These are phyloP conservation scores for Serendipita sp. DNA, from an alignment of 1,284 basidiomycete species.

Conservation along the genomic window DNA sequence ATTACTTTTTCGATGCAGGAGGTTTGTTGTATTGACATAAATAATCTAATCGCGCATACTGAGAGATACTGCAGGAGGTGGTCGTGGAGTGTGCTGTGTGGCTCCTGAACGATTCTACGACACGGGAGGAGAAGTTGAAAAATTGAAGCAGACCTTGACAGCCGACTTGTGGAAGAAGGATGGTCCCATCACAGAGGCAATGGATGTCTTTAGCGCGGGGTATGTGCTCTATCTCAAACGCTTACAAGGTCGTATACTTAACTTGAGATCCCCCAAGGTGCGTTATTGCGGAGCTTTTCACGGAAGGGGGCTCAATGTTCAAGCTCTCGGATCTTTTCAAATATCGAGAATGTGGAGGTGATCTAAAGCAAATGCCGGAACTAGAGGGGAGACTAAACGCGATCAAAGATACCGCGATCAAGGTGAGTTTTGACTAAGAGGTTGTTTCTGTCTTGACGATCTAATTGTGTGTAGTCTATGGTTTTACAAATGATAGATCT, in stretches of 20 bases:
- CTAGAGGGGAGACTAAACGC: conserved; percentile 60
- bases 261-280: conserved; percentile 29
- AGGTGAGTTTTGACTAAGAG: conserved; percentile 36
- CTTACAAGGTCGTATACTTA: background rate
- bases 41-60: no score
- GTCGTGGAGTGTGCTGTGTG: conserved; percentile 85
- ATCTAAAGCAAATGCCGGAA: conserved; percentile 33
- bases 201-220: conserved; percentile 95
- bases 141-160: conserved; percentile 30
- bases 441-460: conserved; percentile 12
- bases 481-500: conserved; percentile 84
- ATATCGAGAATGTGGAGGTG: conserved; percentile 63
- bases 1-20: conserved; percentile 95
- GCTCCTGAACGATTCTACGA: conserved; percentile 94
- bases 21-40: no score
- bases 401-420: conserved; percentile 70
- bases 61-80: conserved; percentile 19
- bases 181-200: conserved; percentile 79
- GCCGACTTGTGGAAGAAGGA: conserved; percentile 43
- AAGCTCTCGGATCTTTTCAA: conserved; percentile 93
- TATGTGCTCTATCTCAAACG: background rate
- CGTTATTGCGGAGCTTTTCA: conserved; percentile 90
- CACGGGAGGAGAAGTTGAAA: conserved; percentile 39
- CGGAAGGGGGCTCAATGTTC: conserved; percentile 89
- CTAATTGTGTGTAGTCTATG: conserved; percentile 41